phyloP scores from a whole-genome alignment of 305 asterid species.

The Petunia hybrid region DNA sequence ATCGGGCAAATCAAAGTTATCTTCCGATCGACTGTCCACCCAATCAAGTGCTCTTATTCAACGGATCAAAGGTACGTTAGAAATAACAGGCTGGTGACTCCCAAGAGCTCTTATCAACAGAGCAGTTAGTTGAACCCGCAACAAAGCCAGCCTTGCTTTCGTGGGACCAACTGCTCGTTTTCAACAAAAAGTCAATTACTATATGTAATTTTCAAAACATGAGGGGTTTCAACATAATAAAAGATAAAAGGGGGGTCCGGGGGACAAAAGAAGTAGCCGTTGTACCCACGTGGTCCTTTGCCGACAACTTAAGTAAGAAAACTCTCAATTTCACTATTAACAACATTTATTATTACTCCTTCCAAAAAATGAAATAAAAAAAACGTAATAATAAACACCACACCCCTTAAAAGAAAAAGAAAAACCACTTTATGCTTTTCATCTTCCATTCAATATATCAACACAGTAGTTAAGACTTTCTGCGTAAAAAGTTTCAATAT shows the following conservation, averaged over 20 bases:
- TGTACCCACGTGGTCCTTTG: constrained; percentile 41
- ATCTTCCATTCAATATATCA: neutral
- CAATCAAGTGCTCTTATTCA: too few relatives aligned
- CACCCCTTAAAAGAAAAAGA: neutral
- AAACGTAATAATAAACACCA: neutral
- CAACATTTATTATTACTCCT: too few relatives aligned
- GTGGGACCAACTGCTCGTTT: too few relatives aligned
- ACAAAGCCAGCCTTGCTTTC: too few relatives aligned
- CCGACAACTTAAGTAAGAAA: constrained; percentile 42
- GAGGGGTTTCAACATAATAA: constrained; percentile 14
- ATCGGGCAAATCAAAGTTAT: too few relatives aligned
- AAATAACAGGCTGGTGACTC: too few relatives aligned
- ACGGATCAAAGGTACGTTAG: too few relatives aligned
- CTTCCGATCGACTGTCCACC: too few relatives aligned
- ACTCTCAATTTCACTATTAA: neutral
- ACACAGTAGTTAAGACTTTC: neutral
- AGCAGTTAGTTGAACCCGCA: too few relatives aligned
- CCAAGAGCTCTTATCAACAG: too few relatives aligned
- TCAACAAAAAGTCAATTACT: neutral
- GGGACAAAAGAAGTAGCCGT: constrained; percentile 50
- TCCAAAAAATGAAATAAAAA: neutral
- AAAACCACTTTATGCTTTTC: neutral
- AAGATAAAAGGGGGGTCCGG: neutral
- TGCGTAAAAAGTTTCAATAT: neutral
- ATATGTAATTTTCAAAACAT: neutral